Percentiles rank a stretch among this genome's conserved stretches.
These are phyloP conservation scores for Cladosporium sphaerospermum DNA, from an alignment of 2,329 filamentous ascomycete species.

Conservation along the genomic window DNA sequence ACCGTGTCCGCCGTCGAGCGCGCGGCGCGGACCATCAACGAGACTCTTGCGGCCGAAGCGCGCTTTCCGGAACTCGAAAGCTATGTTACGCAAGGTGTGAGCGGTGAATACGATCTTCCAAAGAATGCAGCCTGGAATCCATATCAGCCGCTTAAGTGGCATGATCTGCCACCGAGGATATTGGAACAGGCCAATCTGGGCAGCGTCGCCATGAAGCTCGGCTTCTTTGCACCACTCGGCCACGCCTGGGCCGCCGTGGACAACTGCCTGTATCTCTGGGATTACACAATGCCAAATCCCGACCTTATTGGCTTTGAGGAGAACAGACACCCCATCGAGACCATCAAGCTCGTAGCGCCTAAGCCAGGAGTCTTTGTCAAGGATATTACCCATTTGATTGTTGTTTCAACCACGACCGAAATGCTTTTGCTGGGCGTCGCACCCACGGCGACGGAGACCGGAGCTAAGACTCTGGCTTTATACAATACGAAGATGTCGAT, in stretches of 20 bases:
- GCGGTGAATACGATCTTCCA: slow-evolving; percentile 83
- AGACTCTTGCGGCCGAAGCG: slow-evolving; percentile 66
- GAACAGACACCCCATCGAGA: slow-evolving; percentile 77
- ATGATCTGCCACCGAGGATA: slow-evolving; percentile 84
- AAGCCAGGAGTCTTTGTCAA: slow-evolving; percentile 81
- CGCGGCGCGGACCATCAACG: slow-evolving; percentile 77
- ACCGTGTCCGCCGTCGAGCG: slow-evolving; percentile 63
- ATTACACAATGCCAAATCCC: slow-evolving; percentile 88
- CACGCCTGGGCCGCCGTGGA: slow-evolving; percentile 96
- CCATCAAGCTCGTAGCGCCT: slow-evolving; percentile 81
- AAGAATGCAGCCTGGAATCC: slow-evolving; percentile 68
- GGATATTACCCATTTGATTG: slow-evolving; percentile 79
- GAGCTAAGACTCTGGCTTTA: slow-evolving; percentile 66
- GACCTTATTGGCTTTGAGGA: slow-evolving; percentile 91
- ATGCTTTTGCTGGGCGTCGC: slow-evolving; percentile 83
- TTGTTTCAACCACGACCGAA: slow-evolving; percentile 79
- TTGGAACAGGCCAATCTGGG: slow-evolving; percentile 88
- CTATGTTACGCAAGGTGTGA: slow-evolving; percentile 77
- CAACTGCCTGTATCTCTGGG: slow-evolving; percentile 94
- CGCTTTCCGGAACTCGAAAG: slow-evolving; percentile 83
- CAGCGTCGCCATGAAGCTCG: slow-evolving; percentile 87
- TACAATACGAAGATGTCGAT: slow-evolving; percentile 87
- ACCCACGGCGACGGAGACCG: slow-evolving; percentile 55
- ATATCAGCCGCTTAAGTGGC: slow-evolving; percentile 79
- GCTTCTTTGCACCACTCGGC: slow-evolving; percentile 87